Percentiles rank a stretch among this genome's conserved stretches.
phyloP scores from a whole-genome alignment of 805 yeast species.

The Starmerella apis region DNA sequence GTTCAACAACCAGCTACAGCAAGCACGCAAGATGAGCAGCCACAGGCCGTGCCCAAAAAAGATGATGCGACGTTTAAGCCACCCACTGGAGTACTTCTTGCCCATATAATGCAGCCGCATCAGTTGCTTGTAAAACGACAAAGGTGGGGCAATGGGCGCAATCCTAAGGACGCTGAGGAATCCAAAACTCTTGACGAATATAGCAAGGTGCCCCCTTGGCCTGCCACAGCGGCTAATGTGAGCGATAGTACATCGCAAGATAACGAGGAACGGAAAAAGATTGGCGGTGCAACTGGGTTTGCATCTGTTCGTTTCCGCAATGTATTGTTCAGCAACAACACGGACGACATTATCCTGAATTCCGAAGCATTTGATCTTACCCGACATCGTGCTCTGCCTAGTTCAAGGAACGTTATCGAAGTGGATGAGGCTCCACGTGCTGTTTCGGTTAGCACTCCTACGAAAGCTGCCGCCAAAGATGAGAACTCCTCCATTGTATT shows the following conservation, averaged over 20 bases:
- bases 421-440: constrained; percentile 2
- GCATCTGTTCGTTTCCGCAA: constrained; percentile 15
- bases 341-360: constrained; percentile 58
- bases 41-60: constrained; percentile 8
- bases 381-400: not conserved
- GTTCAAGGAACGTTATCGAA: not conserved
- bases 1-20: constrained; percentile 1
- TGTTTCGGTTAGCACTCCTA: constrained; percentile 13
- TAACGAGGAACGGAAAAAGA: not conserved
- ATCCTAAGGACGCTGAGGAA: not conserved
- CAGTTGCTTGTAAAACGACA: not conserved
- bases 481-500: not conserved
- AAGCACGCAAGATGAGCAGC: constrained; percentile 5
- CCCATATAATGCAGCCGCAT: constrained; percentile 19
- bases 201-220: not conserved
- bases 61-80: constrained; percentile 13
- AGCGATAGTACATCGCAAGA: constrained; percentile 6
- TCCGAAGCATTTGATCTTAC: constrained; percentile 52
- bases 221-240: not conserved
- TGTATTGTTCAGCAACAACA: constrained; percentile 36
- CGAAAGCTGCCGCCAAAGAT: not conserved
- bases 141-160: not conserved
- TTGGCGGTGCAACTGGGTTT: not conserved
- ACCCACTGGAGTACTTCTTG: constrained; percentile 20
- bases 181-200: not conserved